phyloP scores from a whole-genome alignment of 1,284 basidiomycete genomes.

The Leccinum subatratum region DNA sequence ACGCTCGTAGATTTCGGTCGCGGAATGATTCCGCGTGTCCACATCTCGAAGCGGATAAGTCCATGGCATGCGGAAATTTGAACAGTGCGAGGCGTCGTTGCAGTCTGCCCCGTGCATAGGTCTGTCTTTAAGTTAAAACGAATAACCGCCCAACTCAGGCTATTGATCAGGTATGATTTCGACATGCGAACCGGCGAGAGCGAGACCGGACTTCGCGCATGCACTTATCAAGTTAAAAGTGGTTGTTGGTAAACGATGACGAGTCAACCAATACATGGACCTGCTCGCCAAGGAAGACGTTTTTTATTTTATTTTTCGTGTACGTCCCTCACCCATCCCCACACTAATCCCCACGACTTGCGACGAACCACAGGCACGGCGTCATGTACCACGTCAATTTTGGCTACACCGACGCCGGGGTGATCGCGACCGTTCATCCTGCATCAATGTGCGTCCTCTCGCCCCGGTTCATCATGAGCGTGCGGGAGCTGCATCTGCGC shows the following conservation, averaged over 20 bases:
- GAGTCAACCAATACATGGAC: constrained; percentile 15
- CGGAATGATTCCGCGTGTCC: too few species aligned
- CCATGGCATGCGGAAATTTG: too few species aligned
- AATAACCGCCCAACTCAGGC: constrained; percentile 30
- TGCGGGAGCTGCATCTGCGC: constrained; percentile 14
- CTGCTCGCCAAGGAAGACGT: constrained; percentile 17
- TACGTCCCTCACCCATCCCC: constrained; percentile 10
- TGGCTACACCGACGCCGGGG: background rate
- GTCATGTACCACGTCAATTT: constrained; percentile 18
- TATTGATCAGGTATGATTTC: constrained; percentile 1
- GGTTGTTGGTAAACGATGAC: too few species aligned
- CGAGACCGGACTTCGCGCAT: constrained; percentile 74
- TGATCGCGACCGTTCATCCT: background rate
- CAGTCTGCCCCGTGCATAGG: too few species aligned
- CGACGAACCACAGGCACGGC: constrained; percentile 14
- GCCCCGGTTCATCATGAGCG: constrained; percentile 22
- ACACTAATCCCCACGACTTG: background rate
- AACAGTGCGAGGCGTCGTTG: too few species aligned
- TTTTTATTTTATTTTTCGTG: constrained; percentile 20
- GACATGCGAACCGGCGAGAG: constrained; percentile 54
- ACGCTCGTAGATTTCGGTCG: too few species aligned
- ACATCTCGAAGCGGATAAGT: too few species aligned
- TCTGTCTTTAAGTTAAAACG: too few species aligned
- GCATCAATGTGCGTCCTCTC: constrained; percentile 19
- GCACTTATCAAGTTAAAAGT: constrained; percentile 76